Base-by-base conservation (phyloP, 192 early-diverging fungal species). In the Coemansia sp. region DNA sequence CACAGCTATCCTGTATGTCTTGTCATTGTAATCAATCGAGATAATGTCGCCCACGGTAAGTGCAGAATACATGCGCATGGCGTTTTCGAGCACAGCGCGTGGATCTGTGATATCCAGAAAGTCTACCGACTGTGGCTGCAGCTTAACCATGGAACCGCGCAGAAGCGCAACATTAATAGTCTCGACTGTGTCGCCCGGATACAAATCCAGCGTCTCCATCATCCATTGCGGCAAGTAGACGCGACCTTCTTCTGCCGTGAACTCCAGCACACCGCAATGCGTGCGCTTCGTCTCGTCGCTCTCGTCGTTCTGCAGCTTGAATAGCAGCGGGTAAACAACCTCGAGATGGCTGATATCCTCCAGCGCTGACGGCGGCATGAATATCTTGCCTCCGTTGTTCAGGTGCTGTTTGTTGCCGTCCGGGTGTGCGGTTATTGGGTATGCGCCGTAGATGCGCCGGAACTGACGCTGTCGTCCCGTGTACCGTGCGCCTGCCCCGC, bases 161-260 rank as follows among this genome's bases (percentile, higher is more conserved):
- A 93, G 87, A 26, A 99, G 79, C 15, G 85, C 81, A 11, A 87
- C 85, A 68, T 92, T 97, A 60, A 88, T 92, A 21, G 96, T 85
- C 64, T 91, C 86, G 13, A 96, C 85, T 18, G 95, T 67, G 18
- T 89, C 79, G 9, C 96, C 95, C 54, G 91, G 90, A 53, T 89
- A 70, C 41, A 97, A 70, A 26, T 80, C 61, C 61, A 99, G 80
- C 4, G 92, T 91, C 68, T 91, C 86, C 95, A 98, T 96, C 96
- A 99, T 96, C 98, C 98, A 99, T 52, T 94, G 92, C 54, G 98
- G 98, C 45, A 99, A 72, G 73, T 98, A 99, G 9, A 89, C 91
- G 9, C 93, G 81, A 37, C 98, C 98, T 84, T 98, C 96, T 74
- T 98, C 96, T 11, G 98, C 96, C 42, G 92, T 95, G 72, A 99